phyloP scores from a whole-genome alignment of 306 rosid genomes.

The Ormosia semicastrata region DNA sequence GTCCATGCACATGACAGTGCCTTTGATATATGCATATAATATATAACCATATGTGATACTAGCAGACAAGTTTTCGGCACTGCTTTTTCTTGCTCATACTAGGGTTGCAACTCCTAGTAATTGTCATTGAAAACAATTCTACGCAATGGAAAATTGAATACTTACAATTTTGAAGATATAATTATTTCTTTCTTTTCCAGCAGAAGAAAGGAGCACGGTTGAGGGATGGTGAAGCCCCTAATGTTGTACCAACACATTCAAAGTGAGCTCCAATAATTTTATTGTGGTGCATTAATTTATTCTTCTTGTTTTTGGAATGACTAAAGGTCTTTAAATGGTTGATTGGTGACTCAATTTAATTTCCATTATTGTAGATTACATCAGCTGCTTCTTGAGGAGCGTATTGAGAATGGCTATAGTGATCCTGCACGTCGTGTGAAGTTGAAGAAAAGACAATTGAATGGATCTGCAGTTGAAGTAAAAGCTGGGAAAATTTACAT shows the following conservation, averaged over 20 bases:
- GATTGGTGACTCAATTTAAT: conserved; percentile 30
- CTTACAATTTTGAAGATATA: conserved; percentile 16
- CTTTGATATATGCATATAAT: background rate
- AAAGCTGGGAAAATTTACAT: conserved; percentile 81
- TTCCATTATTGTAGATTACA: conserved; percentile 68
- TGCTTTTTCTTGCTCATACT: conserved; percentile 21
- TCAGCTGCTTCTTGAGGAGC: conserved; percentile 92
- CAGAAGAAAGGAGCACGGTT: conserved; percentile 80
- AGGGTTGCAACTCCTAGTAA: background rate
- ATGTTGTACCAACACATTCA: conserved; percentile 64
- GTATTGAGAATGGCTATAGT: conserved; percentile 68
- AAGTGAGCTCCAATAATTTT: conserved; percentile 61
- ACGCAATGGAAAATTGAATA: conserved; percentile 1
- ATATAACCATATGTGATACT: conserved; percentile 13
- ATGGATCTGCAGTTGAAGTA: conserved; percentile 51
- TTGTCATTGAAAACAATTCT: background rate
- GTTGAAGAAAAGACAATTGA: conserved; percentile 85
- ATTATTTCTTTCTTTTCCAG: conserved; percentile 34
- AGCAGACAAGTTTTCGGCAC: conserved; percentile 24
- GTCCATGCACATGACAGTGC: background rate
- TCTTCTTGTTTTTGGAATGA: conserved; percentile 18
- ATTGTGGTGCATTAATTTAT: conserved; percentile 23
- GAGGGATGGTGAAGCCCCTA: conserved; percentile 85
- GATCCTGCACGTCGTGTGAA: conserved; percentile 83
- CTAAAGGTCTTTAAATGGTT: conserved; percentile 27